Percentiles rank a stretch among this genome's conserved stretches.
These are phyloP conservation scores for Aspergillus bertholletiae DNA, from an alignment of 495 filamentous ascomycete species.

Conservation along the genomic window DNA sequence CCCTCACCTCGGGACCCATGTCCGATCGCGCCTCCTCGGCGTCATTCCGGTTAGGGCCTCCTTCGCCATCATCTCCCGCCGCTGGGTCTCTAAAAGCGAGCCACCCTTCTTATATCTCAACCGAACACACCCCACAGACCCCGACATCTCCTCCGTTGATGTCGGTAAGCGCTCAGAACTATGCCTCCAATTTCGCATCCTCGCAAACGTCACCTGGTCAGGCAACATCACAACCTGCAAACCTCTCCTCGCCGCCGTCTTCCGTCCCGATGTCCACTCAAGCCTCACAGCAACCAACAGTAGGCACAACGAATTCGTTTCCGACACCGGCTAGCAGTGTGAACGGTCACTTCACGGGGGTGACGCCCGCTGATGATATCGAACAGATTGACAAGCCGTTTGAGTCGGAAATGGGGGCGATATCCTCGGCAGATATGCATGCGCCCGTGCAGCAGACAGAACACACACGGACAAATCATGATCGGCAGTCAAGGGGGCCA, in stretches of 20 bases:
- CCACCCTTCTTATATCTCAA: slow-evolving; percentile 22
- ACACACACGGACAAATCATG: slow-evolving; percentile 37
- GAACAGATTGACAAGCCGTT: slow-evolving; percentile 31
- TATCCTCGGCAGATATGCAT: slow-evolving; percentile 14
- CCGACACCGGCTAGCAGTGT: slow-evolving; percentile 47
- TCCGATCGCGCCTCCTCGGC: slow-evolving; percentile 39
- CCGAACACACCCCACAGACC: slow-evolving; percentile 41
- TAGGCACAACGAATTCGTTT: slow-evolving; percentile 43
- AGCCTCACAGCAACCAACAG: slow-evolving; percentile 39
- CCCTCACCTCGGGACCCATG: slow-evolving; percentile 29
- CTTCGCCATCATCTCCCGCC: slow-evolving; percentile 44
- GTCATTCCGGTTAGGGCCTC: slow-evolving; percentile 38
- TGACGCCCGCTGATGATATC: slow-evolving; percentile 29
- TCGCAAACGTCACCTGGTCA: slow-evolving; percentile 45
- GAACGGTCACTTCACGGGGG: slow-evolving; percentile 29
- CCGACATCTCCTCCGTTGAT: slow-evolving; percentile 52
- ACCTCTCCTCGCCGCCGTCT: slow-evolving; percentile 41
- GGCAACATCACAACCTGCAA: slow-evolving; percentile 39
- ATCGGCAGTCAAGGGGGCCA: slow-evolving; percentile 23
- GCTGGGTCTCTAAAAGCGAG: slow-evolving; percentile 38
- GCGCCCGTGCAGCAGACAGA: slow-evolving; percentile 21
- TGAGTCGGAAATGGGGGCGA: slow-evolving; percentile 11
- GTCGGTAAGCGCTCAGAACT: slow-evolving; percentile 47
- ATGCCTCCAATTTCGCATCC: slow-evolving; percentile 45
- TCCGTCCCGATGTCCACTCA: slow-evolving; percentile 47